Conservation (phyloP, 2,329 filamentous ascomycete species). For the Aspergillus udagawae region DNA sequence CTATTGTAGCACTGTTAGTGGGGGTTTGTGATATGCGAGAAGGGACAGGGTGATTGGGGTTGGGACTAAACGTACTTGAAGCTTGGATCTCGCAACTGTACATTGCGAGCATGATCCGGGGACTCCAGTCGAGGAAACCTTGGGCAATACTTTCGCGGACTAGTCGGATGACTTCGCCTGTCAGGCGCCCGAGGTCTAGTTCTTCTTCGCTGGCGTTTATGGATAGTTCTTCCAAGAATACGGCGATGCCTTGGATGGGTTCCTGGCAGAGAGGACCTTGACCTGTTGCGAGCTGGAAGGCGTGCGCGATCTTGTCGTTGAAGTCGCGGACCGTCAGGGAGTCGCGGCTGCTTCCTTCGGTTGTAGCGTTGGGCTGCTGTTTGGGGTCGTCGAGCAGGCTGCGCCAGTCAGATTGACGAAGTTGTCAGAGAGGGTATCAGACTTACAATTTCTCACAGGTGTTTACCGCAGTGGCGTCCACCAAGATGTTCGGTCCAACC, state of each 20-base stretch:
- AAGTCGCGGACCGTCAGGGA: constrained; percentile 59
- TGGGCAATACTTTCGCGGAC: constrained; percentile 77
- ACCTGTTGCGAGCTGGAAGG: constrained; percentile 85
- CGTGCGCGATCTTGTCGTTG: constrained; percentile 85
- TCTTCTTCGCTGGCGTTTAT: constrained; percentile 54
- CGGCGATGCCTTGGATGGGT: constrained; percentile 86
- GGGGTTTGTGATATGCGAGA: neutral
- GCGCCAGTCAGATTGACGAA: constrained; percentile 4
- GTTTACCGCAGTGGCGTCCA: constrained; percentile 72
- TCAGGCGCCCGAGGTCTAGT: constrained; percentile 69
- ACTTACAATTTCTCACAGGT: constrained; percentile 70
- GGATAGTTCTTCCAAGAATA: constrained; percentile 77
- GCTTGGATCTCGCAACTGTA: constrained; percentile 98
- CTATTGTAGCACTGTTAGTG: constrained; percentile 36
- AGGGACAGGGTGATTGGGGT: neutral
- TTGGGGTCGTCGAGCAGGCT: constrained; percentile 39
- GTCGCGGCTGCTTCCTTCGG: constrained; percentile 21
- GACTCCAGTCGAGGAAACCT: constrained; percentile 93
- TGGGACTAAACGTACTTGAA: constrained; percentile 57
- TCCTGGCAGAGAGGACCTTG: constrained; percentile 91
- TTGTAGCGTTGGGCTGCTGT: constrained; percentile 23
- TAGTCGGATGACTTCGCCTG: constrained; percentile 87
- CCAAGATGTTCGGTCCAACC: constrained; percentile 80
- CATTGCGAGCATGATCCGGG: constrained; percentile 93
- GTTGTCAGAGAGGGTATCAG: neutral